A percentile compares a stretch with the other conserved stretches of the same genome.
Conservation (phyloP, 2,329 filamentous ascomycete genomes). For the Zarea fungicola region DNA sequence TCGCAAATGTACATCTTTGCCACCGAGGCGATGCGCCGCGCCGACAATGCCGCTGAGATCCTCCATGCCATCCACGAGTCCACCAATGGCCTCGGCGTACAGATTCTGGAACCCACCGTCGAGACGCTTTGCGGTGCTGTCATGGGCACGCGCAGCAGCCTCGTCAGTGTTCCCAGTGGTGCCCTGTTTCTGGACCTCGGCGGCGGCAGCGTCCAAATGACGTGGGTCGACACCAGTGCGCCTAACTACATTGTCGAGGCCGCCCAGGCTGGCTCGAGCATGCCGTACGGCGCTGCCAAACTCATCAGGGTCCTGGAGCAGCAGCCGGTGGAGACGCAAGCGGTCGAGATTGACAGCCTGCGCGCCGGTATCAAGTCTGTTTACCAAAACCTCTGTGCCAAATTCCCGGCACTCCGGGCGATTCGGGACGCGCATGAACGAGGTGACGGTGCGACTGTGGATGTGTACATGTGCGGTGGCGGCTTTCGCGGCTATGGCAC, state of each 20-base stretch:
- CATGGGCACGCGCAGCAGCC: slow-evolving; percentile 73
- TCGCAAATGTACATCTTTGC: slow-evolving; percentile 70
- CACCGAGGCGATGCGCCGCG: slow-evolving; percentile 82
- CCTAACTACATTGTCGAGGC: slow-evolving; percentile 47
- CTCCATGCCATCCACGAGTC: slow-evolving; percentile 55
- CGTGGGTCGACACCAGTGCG: slow-evolving; percentile 50
- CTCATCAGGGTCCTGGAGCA: slow-evolving; percentile 45
- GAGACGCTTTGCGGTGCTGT: slow-evolving; percentile 76
- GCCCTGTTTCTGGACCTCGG: slow-evolving; percentile 85
- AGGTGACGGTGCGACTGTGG: slow-evolving; percentile 41
- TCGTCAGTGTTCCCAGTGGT: slow-evolving; percentile 52
- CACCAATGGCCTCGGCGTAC: slow-evolving; percentile 61
- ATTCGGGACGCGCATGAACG: slow-evolving; percentile 31
- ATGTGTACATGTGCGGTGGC: slow-evolving; percentile 81
- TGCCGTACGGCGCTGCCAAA: slow-evolving; percentile 58
- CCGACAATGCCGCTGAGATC: slow-evolving; percentile 67
- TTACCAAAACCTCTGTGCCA: slow-evolving; percentile 46
- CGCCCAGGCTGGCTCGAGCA: slow-evolving; percentile 49
- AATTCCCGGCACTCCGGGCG: slow-evolving; percentile 45
- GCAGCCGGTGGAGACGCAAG: slow-evolving; percentile 34
- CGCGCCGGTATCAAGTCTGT: slow-evolving; percentile 52
- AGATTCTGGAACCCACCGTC: slow-evolving; percentile 69
- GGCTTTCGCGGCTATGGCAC: slow-evolving; percentile 90
- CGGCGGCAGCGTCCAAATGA: slow-evolving; percentile 64
- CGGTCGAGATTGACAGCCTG: slow-evolving; percentile 50